A percentile compares a stretch with the other conserved stretches of the same genome.
Evolutionary conservation across 495 filamentous ascomycete species (phyloP).

Genomic region (Aspergillus campestris): DNA sequence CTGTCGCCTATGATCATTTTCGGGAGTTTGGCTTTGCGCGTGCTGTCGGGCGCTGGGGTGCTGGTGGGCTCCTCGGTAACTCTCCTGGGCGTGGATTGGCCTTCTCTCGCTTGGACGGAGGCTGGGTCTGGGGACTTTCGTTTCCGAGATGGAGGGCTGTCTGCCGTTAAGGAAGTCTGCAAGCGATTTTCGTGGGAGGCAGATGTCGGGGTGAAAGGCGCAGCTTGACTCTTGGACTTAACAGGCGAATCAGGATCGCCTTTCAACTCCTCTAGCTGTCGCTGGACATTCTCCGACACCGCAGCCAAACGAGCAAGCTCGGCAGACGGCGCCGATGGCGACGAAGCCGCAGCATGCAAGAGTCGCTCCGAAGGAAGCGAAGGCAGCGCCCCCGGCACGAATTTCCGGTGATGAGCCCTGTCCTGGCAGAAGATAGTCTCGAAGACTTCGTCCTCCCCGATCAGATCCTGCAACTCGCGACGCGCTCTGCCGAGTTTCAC

Average conservation of each 20-base stretch:
- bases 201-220: neutral
- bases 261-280: no score
- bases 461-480: slow-evolving; percentile 45
- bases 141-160: slow-evolving; percentile 32
- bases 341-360: slow-evolving; percentile 22
- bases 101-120: slow-evolving; percentile 8
- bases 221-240: no score
- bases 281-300: slow-evolving; percentile 1
- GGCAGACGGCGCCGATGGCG: slow-evolving; percentile 1
- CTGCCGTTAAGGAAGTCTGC: slow-evolving; percentile 21
- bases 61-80: slow-evolving; percentile 13
- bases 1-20: slow-evolving; percentile 31
- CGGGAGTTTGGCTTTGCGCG: slow-evolving; percentile 25
- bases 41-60: slow-evolving; percentile 9
- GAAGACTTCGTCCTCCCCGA: slow-evolving; percentile 33
- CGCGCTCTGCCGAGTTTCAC: slow-evolving; percentile 50
- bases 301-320: slow-evolving; percentile 14
- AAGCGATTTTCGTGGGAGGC: slow-evolving; percentile 4
- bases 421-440: slow-evolving; percentile 17
- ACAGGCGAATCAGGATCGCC: no score
- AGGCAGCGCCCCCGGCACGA: slow-evolving; percentile 48
- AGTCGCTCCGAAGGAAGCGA: slow-evolving; percentile 54
- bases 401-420: slow-evolving; percentile 37
- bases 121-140: slow-evolving; percentile 34
- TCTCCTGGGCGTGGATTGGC: slow-evolving; percentile 5